phyloP scores from a whole-genome alignment of 2,329 filamentous ascomycete genomes.

The Pseudodiploospora longispora region DNA sequence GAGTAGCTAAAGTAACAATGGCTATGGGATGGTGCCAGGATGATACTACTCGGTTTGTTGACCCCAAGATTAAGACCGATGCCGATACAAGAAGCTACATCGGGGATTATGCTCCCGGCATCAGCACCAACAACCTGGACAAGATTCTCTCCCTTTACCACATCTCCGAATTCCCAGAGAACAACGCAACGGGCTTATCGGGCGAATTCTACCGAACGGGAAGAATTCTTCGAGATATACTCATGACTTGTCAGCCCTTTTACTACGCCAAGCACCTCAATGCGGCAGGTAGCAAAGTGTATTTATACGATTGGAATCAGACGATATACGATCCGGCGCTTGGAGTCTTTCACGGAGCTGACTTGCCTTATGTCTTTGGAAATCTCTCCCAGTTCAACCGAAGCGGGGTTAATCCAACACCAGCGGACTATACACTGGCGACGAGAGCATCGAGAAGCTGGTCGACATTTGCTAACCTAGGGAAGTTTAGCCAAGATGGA shows the following conservation, averaged over 20 bases:
- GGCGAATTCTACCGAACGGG: constrained; percentile 42
- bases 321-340: constrained; percentile 40
- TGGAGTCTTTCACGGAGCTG: constrained; percentile 44
- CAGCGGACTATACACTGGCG: constrained; percentile 31
- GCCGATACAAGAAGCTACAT: constrained; percentile 33
- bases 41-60: constrained; percentile 36
- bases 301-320: constrained; percentile 45
- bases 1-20: constrained; percentile 56
- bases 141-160: constrained; percentile 44
- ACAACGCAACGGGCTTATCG: constrained; percentile 29
- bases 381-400: constrained; percentile 36
- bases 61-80: constrained; percentile 28
- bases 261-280: constrained; percentile 32
- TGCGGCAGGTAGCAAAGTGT: constrained; percentile 30
- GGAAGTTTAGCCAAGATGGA: constrained; percentile 22
- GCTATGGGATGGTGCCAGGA: constrained; percentile 47
- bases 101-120: constrained; percentile 27
- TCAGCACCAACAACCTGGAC: constrained; percentile 26
- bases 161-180: constrained; percentile 32
- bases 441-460: constrained; percentile 35
- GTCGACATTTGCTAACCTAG: constrained; percentile 36
- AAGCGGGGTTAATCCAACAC: constrained; percentile 25
- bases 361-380: constrained; percentile 45
- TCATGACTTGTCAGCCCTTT: constrained; percentile 41
- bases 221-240: constrained; percentile 41